These are phyloP conservation scores for Castanea sativa DNA, from an alignment of 306 rosid genomes.

Conservation along the genomic window DNA sequence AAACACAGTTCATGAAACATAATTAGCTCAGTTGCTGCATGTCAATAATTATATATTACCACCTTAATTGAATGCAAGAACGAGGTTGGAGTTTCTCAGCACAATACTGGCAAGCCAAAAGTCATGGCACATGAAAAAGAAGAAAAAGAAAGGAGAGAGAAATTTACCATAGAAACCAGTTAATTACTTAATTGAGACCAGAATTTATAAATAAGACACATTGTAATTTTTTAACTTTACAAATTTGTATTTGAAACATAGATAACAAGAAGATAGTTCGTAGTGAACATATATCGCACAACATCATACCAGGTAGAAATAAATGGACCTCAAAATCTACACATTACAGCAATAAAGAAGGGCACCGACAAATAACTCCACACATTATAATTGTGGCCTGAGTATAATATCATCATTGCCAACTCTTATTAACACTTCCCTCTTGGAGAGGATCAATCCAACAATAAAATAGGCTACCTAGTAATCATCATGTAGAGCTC, in stretches of 20 bases:
- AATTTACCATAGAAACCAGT: neutral
- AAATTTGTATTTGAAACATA: slow-evolving; percentile 17
- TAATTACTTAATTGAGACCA: neutral
- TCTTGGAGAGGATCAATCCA: slow-evolving; percentile 32
- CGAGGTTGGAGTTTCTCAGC: no score
- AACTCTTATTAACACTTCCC: slow-evolving; percentile 43
- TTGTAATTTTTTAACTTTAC: slow-evolving; percentile 7
- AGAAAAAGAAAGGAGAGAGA: neutral
- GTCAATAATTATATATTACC: no score
- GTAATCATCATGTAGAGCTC: slow-evolving; percentile 21
- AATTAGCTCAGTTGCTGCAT: no score
- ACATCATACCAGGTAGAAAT: slow-evolving; percentile 3
- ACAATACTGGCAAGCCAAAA: neutral
- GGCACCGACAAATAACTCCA: slow-evolving; percentile 1
- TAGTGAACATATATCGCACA: slow-evolving; percentile 10
- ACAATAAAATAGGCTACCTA: slow-evolving; percentile 34
- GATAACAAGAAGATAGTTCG: slow-evolving; percentile 1
- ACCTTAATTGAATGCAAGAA: no score
- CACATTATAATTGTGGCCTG: slow-evolving; percentile 6
- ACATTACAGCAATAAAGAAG: slow-evolving; percentile 2
- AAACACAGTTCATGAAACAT: no score
- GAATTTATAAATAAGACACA: neutral
- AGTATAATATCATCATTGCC: slow-evolving; percentile 20
- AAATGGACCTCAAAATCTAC: slow-evolving; percentile 23
- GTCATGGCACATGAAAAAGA: neutral